These are phyloP conservation scores for Fagopyrum homotropicum DNA, from an alignment of 148 eudicot genomes.

Conservation along the genomic window DNA sequence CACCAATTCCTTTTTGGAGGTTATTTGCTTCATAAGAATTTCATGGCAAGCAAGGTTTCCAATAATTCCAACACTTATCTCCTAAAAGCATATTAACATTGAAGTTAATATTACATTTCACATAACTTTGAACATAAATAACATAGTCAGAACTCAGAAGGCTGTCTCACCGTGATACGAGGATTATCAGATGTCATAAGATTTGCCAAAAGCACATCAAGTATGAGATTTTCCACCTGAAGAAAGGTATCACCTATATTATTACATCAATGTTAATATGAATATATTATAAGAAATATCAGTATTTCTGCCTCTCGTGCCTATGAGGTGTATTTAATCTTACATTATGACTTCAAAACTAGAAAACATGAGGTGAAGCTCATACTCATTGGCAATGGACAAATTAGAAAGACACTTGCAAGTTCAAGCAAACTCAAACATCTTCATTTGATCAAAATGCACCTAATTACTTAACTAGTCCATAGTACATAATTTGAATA, in stretches of 20 bases:
- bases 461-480: not conserved
- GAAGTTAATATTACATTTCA: not conserved
- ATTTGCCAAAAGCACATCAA: constrained; percentile 85
- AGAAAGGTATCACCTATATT: constrained; percentile 14
- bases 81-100: constrained; percentile 34
- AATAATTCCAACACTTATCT: constrained; percentile 79
- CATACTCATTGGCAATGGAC: not conserved
- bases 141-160: not conserved
- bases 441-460: not conserved
- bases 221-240: constrained; percentile 75
- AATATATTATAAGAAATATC: not conserved
- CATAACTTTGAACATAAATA: constrained; percentile 2
- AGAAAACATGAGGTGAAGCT: not conserved
- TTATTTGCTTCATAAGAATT: constrained; percentile 41
- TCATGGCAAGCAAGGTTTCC: constrained; percentile 97
- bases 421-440: not conserved
- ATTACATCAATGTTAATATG: not conserved
- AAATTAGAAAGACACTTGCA: constrained; percentile 7
- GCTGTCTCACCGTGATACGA: constrained; percentile 59
- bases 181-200: constrained; percentile 51
- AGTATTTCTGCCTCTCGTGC: not conserved
- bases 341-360: not conserved
- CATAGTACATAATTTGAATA: not conserved
- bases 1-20: constrained; percentile 45
- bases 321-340: not conserved